Conservation (phyloP, 2,329 filamentous ascomycete genomes). For the Talaromyces sp. region DNA sequence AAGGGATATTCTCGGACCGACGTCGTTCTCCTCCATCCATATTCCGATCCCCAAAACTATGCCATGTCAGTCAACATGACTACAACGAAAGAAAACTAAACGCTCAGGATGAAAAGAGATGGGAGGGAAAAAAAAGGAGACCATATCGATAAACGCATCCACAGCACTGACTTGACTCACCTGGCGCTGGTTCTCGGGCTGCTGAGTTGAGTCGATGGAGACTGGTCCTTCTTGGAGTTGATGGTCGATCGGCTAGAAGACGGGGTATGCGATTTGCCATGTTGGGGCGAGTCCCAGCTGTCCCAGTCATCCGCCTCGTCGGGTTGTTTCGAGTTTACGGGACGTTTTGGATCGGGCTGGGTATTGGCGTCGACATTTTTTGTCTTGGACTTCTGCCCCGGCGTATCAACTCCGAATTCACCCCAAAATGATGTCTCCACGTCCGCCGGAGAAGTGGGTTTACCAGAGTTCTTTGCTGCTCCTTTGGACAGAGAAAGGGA, state of each 20-base stretch:
- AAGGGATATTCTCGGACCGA: conserved; percentile 48
- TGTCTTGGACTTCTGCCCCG: conserved; percentile 36
- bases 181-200: conserved; percentile 53
- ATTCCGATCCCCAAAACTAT: conserved; percentile 37
- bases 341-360: conserved; percentile 34
- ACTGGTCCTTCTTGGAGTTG: conserved; percentile 44
- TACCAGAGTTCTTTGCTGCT: conserved; percentile 32
- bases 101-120: neutral
- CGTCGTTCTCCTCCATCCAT: conserved; percentile 19
- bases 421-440: conserved; percentile 47
- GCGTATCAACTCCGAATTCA: conserved; percentile 48
- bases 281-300: conserved; percentile 50
- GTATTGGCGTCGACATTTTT: conserved; percentile 20
- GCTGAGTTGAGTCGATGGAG: conserved; percentile 41
- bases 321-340: conserved; percentile 31
- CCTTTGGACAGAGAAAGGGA: conserved; percentile 25
- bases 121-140: neutral
- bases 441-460: conserved; percentile 37
- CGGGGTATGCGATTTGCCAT: conserved; percentile 34
- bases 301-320: conserved; percentile 52
- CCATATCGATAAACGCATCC: neutral
- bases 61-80: conserved; percentile 18
- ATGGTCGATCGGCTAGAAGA: conserved; percentile 48
- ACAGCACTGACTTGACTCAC: conserved; percentile 25
- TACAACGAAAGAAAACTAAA: conserved; percentile 4